A percentile compares a stretch with the other conserved stretches of the same genome.
Evolutionary conservation across 768 basidiomycete species (phyloP).

Genomic region (Trametes elegans): DNA sequence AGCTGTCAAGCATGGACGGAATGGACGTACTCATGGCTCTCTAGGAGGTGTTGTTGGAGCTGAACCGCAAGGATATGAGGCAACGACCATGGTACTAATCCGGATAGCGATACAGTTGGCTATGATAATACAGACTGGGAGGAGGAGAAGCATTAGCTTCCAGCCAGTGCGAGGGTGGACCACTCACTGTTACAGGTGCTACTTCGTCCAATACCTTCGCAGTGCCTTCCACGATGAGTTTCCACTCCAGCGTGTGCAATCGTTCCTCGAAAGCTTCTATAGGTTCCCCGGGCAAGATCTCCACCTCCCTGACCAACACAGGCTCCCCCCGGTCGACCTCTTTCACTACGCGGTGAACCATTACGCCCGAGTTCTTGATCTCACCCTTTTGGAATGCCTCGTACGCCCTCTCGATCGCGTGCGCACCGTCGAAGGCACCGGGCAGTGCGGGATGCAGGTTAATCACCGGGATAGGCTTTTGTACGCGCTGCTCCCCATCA

Average conservation of each 20-base stretch:
- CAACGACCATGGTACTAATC: no score
- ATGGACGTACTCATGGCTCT: no score
- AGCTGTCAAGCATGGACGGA: no score
- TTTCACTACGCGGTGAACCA: slow-evolving; percentile 92
- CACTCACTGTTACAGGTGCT: slow-evolving; percentile 27
- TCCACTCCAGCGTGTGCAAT: slow-evolving; percentile 84
- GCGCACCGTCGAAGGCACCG: slow-evolving; percentile 94
- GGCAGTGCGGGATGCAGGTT: slow-evolving; percentile 97
- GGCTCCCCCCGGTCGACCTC: slow-evolving; percentile 94
- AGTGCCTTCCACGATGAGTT: slow-evolving; percentile 87
- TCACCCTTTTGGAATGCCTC: slow-evolving; percentile 86
- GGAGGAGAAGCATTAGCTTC: neutral
- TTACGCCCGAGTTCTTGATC: slow-evolving; percentile 74
- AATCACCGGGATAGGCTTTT: slow-evolving; percentile 71
- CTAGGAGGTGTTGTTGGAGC: neutral
- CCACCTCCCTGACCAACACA: slow-evolving; percentile 75
- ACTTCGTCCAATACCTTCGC: slow-evolving; percentile 62
- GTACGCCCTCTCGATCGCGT: slow-evolving; percentile 85
- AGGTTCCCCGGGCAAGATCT: slow-evolving; percentile 68
- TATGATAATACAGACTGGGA: slow-evolving; percentile 8
- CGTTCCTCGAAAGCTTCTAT: slow-evolving; percentile 71
- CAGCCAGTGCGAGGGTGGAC: no score
- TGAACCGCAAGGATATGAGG: neutral
- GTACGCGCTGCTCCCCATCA: slow-evolving; percentile 34
- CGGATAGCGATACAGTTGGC: neutral